Percentiles rank a stretch among this genome's conserved stretches.
Conservation (phyloP, 1,284 basidiomycete species). For the Veloboletus limbatus region DNA sequence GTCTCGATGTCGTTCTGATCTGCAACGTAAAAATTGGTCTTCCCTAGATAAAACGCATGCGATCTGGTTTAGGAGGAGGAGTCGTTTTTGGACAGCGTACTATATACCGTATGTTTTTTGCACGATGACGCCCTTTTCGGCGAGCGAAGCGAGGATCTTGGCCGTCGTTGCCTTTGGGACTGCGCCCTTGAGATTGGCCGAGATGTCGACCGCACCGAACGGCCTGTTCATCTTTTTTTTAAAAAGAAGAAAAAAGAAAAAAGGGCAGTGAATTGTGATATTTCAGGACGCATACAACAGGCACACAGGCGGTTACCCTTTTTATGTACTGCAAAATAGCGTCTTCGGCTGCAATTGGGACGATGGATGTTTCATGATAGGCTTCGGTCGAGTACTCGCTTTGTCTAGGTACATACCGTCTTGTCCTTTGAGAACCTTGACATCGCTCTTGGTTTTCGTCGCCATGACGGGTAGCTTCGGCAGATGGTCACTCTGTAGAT, state of each 20-base stretch:
- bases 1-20: constrained; percentile 67
- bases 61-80: no score
- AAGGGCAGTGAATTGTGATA: no score
- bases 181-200: constrained; percentile 83
- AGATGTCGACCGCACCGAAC: constrained; percentile 80
- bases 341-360: constrained; percentile 64
- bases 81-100: no score
- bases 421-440: constrained; percentile 64
- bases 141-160: constrained; percentile 74
- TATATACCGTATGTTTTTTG: constrained; percentile 75
- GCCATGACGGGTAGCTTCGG: no score
- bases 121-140: constrained; percentile 72
- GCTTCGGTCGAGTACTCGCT: no score
- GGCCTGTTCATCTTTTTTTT: constrained; percentile 74
- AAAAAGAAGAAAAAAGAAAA: no score
- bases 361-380: background rate
- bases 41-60: constrained; percentile 61
- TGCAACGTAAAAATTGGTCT: constrained; percentile 79
- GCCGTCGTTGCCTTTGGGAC: constrained; percentile 79
- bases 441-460: constrained; percentile 48
- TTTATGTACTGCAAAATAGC: constrained; percentile 71
- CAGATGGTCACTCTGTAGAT: no score
- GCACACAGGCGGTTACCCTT: no score
- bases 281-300: no score
- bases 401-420: constrained; percentile 47